Conservation (phyloP, 1,284 basidiomycete genomes). For the Cutaneotrichosporon cutaneum region DNA sequence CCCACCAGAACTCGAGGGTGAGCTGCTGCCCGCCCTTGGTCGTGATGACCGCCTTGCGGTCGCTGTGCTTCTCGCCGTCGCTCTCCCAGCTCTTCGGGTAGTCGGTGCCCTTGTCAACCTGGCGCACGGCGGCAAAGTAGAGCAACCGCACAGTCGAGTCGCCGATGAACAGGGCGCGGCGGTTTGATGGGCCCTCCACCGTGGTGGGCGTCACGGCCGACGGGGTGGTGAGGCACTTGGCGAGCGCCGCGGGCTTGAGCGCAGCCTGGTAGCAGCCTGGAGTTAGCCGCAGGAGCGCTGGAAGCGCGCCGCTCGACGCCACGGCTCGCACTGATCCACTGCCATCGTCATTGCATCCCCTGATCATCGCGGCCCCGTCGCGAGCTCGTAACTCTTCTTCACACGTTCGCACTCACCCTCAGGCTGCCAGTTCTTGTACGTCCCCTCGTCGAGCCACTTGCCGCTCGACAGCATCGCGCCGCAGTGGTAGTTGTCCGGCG, state of each 20-base stretch:
- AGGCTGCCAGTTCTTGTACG: conserved; percentile 74
- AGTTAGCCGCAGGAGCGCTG: too few species aligned
- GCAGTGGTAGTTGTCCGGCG: conserved; percentile 69
- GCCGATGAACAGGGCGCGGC: conserved; percentile 70
- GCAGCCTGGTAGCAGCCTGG: conserved; percentile 36
- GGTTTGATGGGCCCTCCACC: conserved; percentile 16
- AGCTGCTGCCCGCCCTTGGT: conserved; percentile 40
- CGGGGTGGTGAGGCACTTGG: conserved; percentile 31
- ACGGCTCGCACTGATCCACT: too few species aligned
- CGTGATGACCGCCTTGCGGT: conserved; percentile 54
- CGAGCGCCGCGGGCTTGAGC: conserved; percentile 23
- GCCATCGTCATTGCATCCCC: too few species aligned
- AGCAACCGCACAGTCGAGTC: conserved; percentile 77
- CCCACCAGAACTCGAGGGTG: conserved; percentile 69
- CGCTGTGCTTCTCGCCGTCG: conserved; percentile 64
- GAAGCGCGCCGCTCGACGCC: too few species aligned
- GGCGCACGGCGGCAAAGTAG: conserved; percentile 69
- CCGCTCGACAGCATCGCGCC: conserved; percentile 67
- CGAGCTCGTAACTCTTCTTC: too few species aligned
- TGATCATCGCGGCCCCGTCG: not conserved
- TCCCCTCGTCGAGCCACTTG: conserved; percentile 69
- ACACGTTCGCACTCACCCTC: conserved; percentile 68
- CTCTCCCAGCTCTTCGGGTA: conserved; percentile 35
- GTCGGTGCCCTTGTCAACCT: conserved; percentile 38
- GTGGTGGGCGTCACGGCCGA: conserved; percentile 16